A percentile compares a stretch with the other conserved stretches of the same genome.
These are phyloP conservation scores for Boletus barrowsii DNA, from an alignment of 768 basidiomycete species.

Conservation along the genomic window DNA sequence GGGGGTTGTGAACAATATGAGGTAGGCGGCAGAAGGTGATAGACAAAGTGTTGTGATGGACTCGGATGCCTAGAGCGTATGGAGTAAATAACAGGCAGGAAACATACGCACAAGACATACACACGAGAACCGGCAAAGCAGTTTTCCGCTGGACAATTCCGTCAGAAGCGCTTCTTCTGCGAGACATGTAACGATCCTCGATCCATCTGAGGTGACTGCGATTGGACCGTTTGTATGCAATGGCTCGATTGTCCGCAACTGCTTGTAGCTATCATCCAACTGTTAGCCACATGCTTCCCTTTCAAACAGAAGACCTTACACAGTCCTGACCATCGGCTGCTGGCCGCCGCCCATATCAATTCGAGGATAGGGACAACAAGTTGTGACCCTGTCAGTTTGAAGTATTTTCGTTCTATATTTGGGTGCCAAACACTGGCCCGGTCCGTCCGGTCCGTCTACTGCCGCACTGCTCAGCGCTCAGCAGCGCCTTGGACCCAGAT, in stretches of 20 bases:
- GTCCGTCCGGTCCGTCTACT: neutral
- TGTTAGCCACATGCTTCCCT: conserved; percentile 8
- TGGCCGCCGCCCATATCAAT: conserved; percentile 19
- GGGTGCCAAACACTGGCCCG: neutral
- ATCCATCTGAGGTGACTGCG: conserved; percentile 74
- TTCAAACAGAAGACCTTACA: conserved; percentile 6
- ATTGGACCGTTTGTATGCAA: conserved; percentile 89
- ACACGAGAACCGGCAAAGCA: conserved; percentile 79
- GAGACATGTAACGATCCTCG: conserved; percentile 79
- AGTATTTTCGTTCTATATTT: conserved; percentile 12
- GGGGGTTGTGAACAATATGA: conserved; percentile 79
- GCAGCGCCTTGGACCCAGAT: too few relatives aligned
- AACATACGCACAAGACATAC: conserved; percentile 46
- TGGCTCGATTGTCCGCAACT: conserved; percentile 67
- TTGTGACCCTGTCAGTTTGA: too few relatives aligned
- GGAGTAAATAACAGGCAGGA: neutral
- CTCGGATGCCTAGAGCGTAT: conserved; percentile 71
- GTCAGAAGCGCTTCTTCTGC: conserved; percentile 84
- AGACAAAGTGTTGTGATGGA: conserved; percentile 81
- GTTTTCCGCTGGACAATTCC: conserved; percentile 66
- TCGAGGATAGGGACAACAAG: neutral
- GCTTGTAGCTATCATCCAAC: conserved; percentile 60
- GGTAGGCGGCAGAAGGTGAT: conserved; percentile 68
- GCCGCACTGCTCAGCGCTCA: too few relatives aligned
- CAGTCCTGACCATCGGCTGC: conserved; percentile 49